Evolutionary conservation across 805 yeast species (phyloP).

Genomic region (Blastobotrys terrestris): DNA sequence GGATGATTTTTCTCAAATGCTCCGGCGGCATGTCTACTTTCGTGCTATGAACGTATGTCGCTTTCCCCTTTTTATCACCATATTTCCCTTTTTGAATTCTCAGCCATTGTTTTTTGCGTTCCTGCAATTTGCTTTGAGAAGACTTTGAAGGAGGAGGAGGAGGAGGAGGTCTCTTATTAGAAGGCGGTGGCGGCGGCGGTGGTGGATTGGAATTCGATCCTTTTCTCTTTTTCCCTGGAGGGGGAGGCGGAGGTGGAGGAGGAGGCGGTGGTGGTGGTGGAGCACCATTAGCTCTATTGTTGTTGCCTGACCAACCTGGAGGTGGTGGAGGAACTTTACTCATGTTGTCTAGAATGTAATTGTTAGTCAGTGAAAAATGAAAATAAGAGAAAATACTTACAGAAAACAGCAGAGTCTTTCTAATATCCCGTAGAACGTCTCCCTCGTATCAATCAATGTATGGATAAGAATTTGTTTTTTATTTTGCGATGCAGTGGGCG

Average conservation of each 20-base stretch:
- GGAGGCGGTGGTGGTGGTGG: slow-evolving; percentile 11
- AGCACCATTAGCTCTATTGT: slow-evolving; percentile 1
- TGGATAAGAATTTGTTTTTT: too few relatives aligned
- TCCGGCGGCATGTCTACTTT: slow-evolving; percentile 90
- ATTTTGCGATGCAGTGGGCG: too few relatives aligned
- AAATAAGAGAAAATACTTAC: neutral
- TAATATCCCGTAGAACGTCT: neutral
- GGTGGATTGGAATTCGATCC: slow-evolving; percentile 5
- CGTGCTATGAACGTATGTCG: slow-evolving; percentile 45
- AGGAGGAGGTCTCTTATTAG: slow-evolving; percentile 26
- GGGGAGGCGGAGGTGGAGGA: slow-evolving; percentile 13
- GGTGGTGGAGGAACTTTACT: slow-evolving; percentile 13
- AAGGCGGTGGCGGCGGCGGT: slow-evolving; percentile 27
- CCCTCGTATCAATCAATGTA: too few relatives aligned
- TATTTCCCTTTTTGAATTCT: slow-evolving; percentile 55
- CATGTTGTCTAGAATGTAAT: slow-evolving; percentile 1
- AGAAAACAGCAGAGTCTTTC: neutral
- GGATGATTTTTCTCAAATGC: slow-evolving; percentile 77
- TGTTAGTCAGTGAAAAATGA: neutral
- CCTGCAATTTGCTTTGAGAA: slow-evolving; percentile 32
- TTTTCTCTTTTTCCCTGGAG: slow-evolving; percentile 5
- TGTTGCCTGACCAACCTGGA: slow-evolving; percentile 10
- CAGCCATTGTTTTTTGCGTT: slow-evolving; percentile 53
- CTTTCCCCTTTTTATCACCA: slow-evolving; percentile 34
- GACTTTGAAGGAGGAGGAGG: slow-evolving; percentile 14